Conservation (phyloP, 2,329 filamentous ascomycete species). For the Lojkania enalia region DNA sequence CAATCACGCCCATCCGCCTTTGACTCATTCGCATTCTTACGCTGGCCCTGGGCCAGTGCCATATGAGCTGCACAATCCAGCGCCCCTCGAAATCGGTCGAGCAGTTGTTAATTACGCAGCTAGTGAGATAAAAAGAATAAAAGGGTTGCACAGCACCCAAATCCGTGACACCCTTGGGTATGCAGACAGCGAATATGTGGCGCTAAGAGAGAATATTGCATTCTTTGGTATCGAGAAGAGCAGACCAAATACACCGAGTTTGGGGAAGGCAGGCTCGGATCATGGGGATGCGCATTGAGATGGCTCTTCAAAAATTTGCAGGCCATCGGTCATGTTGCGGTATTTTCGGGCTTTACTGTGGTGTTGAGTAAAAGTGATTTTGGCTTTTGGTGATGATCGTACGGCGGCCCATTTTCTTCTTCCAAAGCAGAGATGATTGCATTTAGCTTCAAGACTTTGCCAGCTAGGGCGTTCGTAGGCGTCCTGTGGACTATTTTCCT, state of each 20-base stretch:
- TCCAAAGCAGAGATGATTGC: too few species aligned
- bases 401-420: too few species aligned
- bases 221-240: conserved; percentile 58
- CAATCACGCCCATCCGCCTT: conserved; percentile 7
- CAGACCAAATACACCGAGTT: conserved; percentile 43
- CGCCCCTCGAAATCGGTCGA: conserved; percentile 74
- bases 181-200: conserved; percentile 92
- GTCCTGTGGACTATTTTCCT: too few species aligned
- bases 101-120: conserved; percentile 94
- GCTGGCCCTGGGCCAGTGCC: conserved; percentile 13
- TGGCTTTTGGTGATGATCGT: too few species aligned
- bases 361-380: not conserved
- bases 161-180: conserved; percentile 83
- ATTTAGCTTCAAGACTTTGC: too few species aligned
- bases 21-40: conserved; percentile 17
- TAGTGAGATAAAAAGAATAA: conserved; percentile 79
- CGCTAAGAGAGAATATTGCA: conserved; percentile 83
- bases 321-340: too few species aligned
- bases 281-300: conserved; percentile 8
- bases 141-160: conserved; percentile 79
- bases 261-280: conserved; percentile 13
- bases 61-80: conserved; percentile 40
- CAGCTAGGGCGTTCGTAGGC: too few species aligned
- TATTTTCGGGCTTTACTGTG: not conserved
- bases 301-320: too few species aligned